Evolutionary conservation across 129 eudicot genomes (phyloP).

Genomic region (Centaurea solstitialis): DNA sequence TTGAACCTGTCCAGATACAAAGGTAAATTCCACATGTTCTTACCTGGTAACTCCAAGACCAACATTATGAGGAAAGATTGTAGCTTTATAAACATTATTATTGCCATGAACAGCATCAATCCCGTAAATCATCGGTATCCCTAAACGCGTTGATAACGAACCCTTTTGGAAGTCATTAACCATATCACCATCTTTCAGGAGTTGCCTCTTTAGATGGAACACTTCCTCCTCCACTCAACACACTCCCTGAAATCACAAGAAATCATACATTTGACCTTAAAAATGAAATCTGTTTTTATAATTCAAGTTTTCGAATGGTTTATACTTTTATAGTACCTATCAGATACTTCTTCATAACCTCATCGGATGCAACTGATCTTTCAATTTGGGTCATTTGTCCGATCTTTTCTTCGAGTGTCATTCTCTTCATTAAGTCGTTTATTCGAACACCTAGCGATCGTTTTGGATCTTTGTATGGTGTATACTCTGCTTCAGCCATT

Average conservation of each 20-base stretch:
- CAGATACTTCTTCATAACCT: conserved; percentile 53
- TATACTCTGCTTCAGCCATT: conserved; percentile 42
- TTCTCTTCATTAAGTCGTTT: conserved; percentile 52
- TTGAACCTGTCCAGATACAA: not conserved
- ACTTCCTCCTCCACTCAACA: conserved; percentile 70
- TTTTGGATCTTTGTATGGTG: conserved; percentile 63
- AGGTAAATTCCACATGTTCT: not conserved
- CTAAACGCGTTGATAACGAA: conserved; percentile 39
- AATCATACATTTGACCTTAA: not conserved
- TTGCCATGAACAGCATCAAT: conserved; percentile 44
- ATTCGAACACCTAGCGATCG: conserved; percentile 44
- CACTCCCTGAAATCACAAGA: conserved; percentile 48
- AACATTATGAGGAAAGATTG: conserved; percentile 45
- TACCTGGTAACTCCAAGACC: conserved; percentile 47
- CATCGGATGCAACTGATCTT: conserved; percentile 41
- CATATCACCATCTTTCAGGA: conserved; percentile 35
- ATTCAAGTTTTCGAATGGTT: not conserved
- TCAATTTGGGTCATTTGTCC: conserved; percentile 86
- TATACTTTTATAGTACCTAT: conserved; percentile 45
- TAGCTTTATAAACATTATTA: conserved; percentile 36
- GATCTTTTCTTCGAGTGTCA: conserved; percentile 71
- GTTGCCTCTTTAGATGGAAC: conserved; percentile 56
- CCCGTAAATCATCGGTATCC: conserved; percentile 38
- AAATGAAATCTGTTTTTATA: not conserved
- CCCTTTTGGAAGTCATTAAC: conserved; percentile 31